A percentile compares a stretch with the other conserved stretches of the same genome.
Evolutionary conservation across 2,329 filamentous ascomycete species (phyloP).

Genomic region (Microcyclosporella mali): DNA sequence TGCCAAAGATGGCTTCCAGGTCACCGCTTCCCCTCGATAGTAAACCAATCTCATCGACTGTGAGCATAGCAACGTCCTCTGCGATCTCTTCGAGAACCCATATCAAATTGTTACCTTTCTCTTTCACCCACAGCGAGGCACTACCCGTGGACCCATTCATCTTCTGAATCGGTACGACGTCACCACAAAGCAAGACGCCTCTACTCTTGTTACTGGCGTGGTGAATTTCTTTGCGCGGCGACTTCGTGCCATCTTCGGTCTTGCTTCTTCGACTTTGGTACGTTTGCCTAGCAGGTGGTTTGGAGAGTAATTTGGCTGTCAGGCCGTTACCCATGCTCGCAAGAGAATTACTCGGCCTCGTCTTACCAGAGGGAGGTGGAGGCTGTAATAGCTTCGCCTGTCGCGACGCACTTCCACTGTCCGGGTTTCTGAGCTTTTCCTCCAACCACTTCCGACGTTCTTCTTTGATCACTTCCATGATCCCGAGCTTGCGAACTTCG

Average conservation of each 20-base stretch:
- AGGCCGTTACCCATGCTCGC: slow-evolving; percentile 72
- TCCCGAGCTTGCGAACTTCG: slow-evolving; percentile 89
- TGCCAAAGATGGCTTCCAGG: slow-evolving; percentile 80
- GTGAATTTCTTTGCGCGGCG: slow-evolving; percentile 40
- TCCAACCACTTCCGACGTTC: slow-evolving; percentile 87
- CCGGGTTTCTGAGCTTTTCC: slow-evolving; percentile 66
- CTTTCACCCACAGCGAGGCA: slow-evolving; percentile 96
- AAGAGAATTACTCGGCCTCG: slow-evolving; percentile 35
- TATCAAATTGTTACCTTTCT: slow-evolving; percentile 86
- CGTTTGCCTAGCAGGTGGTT: slow-evolving; percentile 58
- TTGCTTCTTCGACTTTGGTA: slow-evolving; percentile 56
- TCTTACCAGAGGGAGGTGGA: slow-evolving; percentile 27
- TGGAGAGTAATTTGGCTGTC: slow-evolving; percentile 80
- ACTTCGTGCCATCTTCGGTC: slow-evolving; percentile 54
- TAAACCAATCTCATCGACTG: slow-evolving; percentile 69
- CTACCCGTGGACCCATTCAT: slow-evolving; percentile 86
- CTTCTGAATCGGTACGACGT: slow-evolving; percentile 97
- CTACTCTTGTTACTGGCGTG: slow-evolving; percentile 65
- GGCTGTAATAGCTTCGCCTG: slow-evolving; percentile 16
- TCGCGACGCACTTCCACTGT: slow-evolving; percentile 32
- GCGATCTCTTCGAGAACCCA: slow-evolving; percentile 98
- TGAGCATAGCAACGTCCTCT: slow-evolving; percentile 77
- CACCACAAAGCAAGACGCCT: slow-evolving; percentile 86
- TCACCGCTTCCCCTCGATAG: slow-evolving; percentile 67
- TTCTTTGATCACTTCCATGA: slow-evolving; percentile 87